Evolutionary conservation across 345 rosid species (phyloP).

Genomic region (Excoecaria cochinchinensis): DNA sequence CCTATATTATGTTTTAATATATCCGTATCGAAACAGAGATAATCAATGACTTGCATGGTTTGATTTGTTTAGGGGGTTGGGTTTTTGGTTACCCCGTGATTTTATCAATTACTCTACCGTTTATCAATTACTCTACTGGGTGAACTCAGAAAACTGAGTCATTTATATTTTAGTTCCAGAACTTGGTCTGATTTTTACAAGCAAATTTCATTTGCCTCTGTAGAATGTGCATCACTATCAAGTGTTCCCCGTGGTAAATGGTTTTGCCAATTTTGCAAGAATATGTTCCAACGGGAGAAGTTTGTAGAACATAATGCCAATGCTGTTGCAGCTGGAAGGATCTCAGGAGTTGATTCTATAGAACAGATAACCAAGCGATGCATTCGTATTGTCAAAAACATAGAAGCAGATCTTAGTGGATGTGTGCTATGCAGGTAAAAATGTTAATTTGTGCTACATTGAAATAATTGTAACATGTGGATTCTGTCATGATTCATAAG

Average conservation of each 20-base stretch:
- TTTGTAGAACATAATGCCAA: constrained; percentile 65
- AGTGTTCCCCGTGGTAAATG: constrained; percentile 64
- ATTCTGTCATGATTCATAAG: not conserved
- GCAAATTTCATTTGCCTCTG: constrained; percentile 29
- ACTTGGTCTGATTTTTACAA: constrained; percentile 12
- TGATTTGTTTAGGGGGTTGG: not conserved
- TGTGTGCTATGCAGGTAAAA: constrained; percentile 84
- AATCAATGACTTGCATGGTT: not conserved
- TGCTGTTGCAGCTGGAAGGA: constrained; percentile 87
- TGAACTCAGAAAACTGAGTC: not conserved
- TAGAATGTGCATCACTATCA: constrained; percentile 75
- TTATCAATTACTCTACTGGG: not conserved
- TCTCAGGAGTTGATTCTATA: constrained; percentile 79
- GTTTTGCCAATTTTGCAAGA: constrained; percentile 78
- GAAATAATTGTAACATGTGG: constrained; percentile 14
- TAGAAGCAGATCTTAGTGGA: constrained; percentile 64
- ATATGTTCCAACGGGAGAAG: constrained; percentile 58
- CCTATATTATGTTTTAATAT: not conserved
- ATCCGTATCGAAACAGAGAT: not conserved
- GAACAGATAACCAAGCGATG: constrained; percentile 78
- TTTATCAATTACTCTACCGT: too few relatives aligned
- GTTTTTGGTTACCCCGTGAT: not conserved
- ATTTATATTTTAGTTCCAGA: constrained; percentile 14
- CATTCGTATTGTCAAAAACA: constrained; percentile 73
- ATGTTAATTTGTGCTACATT: constrained; percentile 16